Base-by-base conservation (phyloP, 306 rosid genomes). In the Fragaria vesca region DNA sequence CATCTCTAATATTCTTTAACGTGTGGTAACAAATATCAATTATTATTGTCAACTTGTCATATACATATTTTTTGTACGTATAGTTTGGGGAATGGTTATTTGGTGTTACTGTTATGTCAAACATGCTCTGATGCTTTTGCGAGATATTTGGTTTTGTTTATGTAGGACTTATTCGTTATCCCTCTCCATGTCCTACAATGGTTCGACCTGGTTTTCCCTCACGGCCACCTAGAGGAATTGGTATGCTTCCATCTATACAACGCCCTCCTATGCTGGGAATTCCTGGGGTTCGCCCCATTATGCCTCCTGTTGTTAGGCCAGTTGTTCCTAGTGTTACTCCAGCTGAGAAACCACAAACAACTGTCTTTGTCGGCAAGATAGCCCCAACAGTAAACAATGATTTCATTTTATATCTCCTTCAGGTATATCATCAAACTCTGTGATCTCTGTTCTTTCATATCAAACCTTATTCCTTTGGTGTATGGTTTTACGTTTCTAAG, bases 331-430 rank as follows among this genome's bases (percentile, higher is more conserved):
- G 83, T 82, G 85, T 90, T 81, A 79, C 97, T 63, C 96, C 96
- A 13, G 91, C 91, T 20, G 99, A 96, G 80, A 86, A 87, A 83
- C 93, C 90, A 24, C 98, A 88, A 82, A 90, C 90, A 72, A 96
- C 98, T 3, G 92, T 96, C 79, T 96, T 90, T 61, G 85, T 96
- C 77, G 96, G 99, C 83, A 94, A 89, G 88, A 96, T 96, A 77
- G 90, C 99, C 67, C 83, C 96, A 65, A 85, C 98, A 9, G 98
- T 96, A 85, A 97, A 93, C 79, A 91, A 96, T 81, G 94, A 96
- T 77, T 96, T 93, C 72, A 87, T 96, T 88, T 88, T 90, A 30
- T 79, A 91, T 62, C 89, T 96, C 66, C 96, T 96, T 79, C 89
- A 93, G 94, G 99, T 93, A 79, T 79, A 75, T 76, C 73, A 45